phyloP scores from a whole-genome alignment of 306 rosid species.

The Lathyrus tuberosus region DNA sequence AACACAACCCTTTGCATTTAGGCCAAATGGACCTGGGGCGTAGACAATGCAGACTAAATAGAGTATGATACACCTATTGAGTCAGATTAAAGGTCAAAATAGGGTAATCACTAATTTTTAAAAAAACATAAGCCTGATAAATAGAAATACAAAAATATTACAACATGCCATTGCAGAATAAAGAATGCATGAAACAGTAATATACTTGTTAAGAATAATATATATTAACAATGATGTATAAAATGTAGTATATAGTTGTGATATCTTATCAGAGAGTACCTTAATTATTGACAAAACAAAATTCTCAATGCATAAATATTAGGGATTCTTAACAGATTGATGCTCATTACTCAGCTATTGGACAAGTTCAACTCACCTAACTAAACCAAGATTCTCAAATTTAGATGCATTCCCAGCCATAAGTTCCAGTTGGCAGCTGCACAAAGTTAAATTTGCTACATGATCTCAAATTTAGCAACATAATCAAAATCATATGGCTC shows the following conservation, averaged over 20 bases:
- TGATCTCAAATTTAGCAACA: constrained; percentile 6
- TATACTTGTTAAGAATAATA: background rate
- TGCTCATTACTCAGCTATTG: background rate
- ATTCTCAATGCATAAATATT: background rate
- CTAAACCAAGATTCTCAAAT: too few relatives aligned
- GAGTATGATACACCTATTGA: too few relatives aligned
- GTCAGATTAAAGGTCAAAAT: too few relatives aligned
- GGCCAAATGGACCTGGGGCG: background rate
- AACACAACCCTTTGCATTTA: background rate
- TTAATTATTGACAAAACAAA: constrained; percentile 7
- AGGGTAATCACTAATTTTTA: too few relatives aligned
- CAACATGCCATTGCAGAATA: constrained; percentile 10
- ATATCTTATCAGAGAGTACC: background rate
- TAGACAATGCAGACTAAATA: background rate
- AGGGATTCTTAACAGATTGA: constrained; percentile 16
- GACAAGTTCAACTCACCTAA: constrained; percentile 14
- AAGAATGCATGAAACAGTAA: background rate
- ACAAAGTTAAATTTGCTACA: background rate
- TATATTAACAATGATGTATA: background rate
- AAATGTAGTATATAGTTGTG: constrained; percentile 29
- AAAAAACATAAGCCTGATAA: too few relatives aligned
- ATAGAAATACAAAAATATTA: background rate
- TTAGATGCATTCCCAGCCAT: too few relatives aligned
- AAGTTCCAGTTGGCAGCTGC: too few relatives aligned
- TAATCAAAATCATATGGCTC: background rate